Percentiles rank a stretch among this genome's conserved stretches.
phyloP scores from a whole-genome alignment of 306 rosid genomes.

The Acacia acuminata region DNA sequence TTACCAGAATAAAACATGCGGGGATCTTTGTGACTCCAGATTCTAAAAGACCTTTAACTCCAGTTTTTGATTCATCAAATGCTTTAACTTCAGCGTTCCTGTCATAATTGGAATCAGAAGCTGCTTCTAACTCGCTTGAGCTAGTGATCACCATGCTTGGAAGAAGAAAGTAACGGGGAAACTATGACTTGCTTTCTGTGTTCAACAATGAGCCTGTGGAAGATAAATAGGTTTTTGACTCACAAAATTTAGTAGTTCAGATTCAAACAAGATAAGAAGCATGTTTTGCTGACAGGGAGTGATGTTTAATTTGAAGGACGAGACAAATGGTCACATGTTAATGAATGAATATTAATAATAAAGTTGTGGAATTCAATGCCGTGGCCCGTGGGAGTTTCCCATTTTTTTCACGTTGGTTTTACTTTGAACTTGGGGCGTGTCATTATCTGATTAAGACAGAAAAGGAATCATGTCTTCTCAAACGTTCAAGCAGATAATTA shows the following conservation, averaged over 20 bases:
- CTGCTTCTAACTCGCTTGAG: not conserved
- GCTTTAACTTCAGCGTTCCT: slow-evolving; percentile 26
- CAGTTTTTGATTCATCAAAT: slow-evolving; percentile 38
- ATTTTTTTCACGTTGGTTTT: not conserved
- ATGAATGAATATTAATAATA: not conserved
- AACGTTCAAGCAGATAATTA: not conserved
- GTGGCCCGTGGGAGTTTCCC: not conserved
- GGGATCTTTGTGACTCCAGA: slow-evolving; percentile 37
- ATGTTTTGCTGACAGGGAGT: not conserved
- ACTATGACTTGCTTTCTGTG: not conserved
- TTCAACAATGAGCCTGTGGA: not conserved
- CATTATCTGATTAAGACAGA: not conserved
- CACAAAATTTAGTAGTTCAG: not conserved
- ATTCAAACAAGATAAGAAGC: not conserved
- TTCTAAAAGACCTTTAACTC: slow-evolving; percentile 44
- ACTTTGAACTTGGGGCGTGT: not conserved
- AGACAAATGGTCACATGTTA: not conserved
- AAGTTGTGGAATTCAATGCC: not conserved
- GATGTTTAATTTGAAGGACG: not conserved
- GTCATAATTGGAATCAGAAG: slow-evolving; percentile 13
- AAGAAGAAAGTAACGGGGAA: not conserved
- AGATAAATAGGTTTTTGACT: not conserved
- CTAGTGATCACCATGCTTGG: slow-evolving; percentile 10
- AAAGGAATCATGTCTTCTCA: not conserved
- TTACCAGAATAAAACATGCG: slow-evolving; percentile 23